These are phyloP conservation scores for Pseudozyma flocculosa DNA, from an alignment of 1,284 basidiomycete genomes.

Conservation along the genomic window DNA sequence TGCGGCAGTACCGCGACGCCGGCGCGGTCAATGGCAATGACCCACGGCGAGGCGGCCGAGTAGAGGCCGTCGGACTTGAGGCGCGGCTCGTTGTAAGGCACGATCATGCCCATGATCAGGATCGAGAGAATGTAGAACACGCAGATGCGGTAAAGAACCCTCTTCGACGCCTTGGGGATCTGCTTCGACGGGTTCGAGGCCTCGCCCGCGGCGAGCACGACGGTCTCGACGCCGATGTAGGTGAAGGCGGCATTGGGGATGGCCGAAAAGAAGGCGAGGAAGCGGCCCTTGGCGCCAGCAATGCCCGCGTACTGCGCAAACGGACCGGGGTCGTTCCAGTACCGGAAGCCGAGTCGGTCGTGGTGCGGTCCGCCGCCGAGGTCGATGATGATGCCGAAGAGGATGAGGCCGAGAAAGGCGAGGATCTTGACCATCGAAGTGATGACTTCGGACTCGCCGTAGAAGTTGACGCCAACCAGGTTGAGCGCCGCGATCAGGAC, in stretches of 20 bases:
- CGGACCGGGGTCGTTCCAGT: slow-evolving; percentile 59
- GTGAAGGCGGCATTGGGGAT: slow-evolving; percentile 71
- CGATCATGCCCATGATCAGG: slow-evolving; percentile 47
- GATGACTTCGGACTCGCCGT: slow-evolving; percentile 64
- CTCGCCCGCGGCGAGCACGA: slow-evolving; percentile 77
- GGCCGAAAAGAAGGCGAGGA: slow-evolving; percentile 58
- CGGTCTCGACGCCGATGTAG: slow-evolving; percentile 78
- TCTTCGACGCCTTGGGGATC: slow-evolving; percentile 43
- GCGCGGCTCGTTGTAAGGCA: slow-evolving; percentile 34
- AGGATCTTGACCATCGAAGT: slow-evolving; percentile 66
- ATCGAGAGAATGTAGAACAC: slow-evolving; percentile 61
- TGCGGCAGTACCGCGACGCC: slow-evolving; percentile 59
- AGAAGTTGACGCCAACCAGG: slow-evolving; percentile 45
- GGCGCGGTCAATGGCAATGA: slow-evolving; percentile 59
- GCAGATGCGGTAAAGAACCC: slow-evolving; percentile 59
- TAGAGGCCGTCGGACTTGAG: slow-evolving; percentile 24
- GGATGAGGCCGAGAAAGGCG: slow-evolving; percentile 64
- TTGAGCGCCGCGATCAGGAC: slow-evolving; percentile 39
- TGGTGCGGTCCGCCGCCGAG: slow-evolving; percentile 54
- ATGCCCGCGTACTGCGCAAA: slow-evolving; percentile 59
- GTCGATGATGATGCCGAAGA: slow-evolving; percentile 64
- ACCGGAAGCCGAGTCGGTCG: slow-evolving; percentile 41
- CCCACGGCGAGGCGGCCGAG: slow-evolving; percentile 54
- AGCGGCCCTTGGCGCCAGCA: slow-evolving; percentile 65
- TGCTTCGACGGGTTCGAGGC: slow-evolving; percentile 59